Evolutionary conservation across 1,284 basidiomycete genomes (phyloP).

Genomic region (Fomitopsis palustris): DNA sequence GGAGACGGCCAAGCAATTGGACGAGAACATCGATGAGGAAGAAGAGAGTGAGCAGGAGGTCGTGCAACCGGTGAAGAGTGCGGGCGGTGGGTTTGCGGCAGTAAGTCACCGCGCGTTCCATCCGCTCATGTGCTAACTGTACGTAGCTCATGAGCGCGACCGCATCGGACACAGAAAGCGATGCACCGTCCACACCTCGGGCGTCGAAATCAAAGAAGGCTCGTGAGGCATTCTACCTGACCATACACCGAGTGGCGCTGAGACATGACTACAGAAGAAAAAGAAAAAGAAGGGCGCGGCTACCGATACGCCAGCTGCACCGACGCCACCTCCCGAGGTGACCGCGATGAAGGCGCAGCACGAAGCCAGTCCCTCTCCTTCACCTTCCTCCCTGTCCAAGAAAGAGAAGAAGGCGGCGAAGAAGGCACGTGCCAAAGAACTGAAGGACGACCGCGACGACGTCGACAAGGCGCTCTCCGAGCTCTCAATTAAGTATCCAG

Average conservation of each 20-base stretch:
- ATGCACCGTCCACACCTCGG: constrained; percentile 23
- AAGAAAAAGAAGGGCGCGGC: constrained; percentile 49
- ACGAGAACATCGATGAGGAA: constrained; percentile 25
- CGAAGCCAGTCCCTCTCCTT: constrained; percentile 24
- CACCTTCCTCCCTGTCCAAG: constrained; percentile 23
- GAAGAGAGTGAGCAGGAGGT: constrained; percentile 29
- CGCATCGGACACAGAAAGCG: constrained; percentile 23
- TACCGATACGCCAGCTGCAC: constrained; percentile 10
- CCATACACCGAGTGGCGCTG: neutral
- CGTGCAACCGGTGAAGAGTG: constrained; percentile 17
- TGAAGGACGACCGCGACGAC: constrained; percentile 70
- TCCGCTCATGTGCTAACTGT: neutral
- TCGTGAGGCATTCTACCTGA: constrained; percentile 22
- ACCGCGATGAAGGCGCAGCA: constrained; percentile 22
- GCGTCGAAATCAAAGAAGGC: constrained; percentile 44
- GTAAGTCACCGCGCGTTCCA: constrained; percentile 33
- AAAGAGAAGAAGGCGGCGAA: constrained; percentile 44
- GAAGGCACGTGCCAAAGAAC: constrained; percentile 58
- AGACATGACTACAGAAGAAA: constrained; percentile 30
- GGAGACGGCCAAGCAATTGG: constrained; percentile 22
- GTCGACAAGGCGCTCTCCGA: constrained; percentile 82
- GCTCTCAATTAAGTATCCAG: constrained; percentile 69
- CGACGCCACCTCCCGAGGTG: constrained; percentile 30
- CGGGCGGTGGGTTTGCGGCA: constrained; percentile 50
- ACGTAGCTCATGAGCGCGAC: constrained; percentile 13